These are phyloP conservation scores for Sporothrix schenckii DNA, from an alignment of 2,329 filamentous ascomycete genomes.

Conservation along the genomic window DNA sequence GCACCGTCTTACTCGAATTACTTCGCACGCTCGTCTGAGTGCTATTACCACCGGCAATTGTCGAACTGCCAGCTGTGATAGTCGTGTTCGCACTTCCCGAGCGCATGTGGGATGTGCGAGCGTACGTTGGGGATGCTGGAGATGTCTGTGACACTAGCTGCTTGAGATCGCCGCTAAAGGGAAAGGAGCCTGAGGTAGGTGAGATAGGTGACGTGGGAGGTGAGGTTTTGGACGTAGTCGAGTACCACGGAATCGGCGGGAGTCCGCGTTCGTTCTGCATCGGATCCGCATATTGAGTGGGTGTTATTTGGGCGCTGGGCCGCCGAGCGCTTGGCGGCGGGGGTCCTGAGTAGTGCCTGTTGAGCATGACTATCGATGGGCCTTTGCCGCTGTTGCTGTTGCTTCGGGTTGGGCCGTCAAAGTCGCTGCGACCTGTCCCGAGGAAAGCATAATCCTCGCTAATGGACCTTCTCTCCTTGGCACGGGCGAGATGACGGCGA, in stretches of 20 bases:
- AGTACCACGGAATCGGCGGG: slow-evolving; percentile 32
- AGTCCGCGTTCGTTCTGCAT: slow-evolving; percentile 32
- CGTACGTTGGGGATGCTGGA: neutral
- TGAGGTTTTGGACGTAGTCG: neutral
- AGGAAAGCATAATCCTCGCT: slow-evolving; percentile 46
- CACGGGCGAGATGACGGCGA: slow-evolving; percentile 24
- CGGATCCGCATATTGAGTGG: neutral
- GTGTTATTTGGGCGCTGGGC: neutral
- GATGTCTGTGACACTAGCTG: neutral
- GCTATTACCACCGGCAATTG: slow-evolving; percentile 31
- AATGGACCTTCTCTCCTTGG: slow-evolving; percentile 5
- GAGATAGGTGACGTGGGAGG: slow-evolving; percentile 21
- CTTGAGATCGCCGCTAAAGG: slow-evolving; percentile 8
- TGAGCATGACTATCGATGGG: slow-evolving; percentile 18
- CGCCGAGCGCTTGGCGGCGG: slow-evolving; percentile 26
- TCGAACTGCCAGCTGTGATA: slow-evolving; percentile 30
- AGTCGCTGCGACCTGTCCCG: slow-evolving; percentile 41
- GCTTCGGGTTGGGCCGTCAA: neutral
- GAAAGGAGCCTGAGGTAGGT: neutral
- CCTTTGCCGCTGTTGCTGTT: neutral
- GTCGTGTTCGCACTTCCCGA: slow-evolving; percentile 29
- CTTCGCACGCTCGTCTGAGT: slow-evolving; percentile 32
- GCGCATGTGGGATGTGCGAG: slow-evolving; percentile 24
- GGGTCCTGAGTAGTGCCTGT: slow-evolving; percentile 31
- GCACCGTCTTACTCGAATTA: slow-evolving; percentile 19